Percentiles rank a stretch among this genome's conserved stretches.
phyloP scores from a whole-genome alignment of 176 grass and related monocot genomes.

The Dactylis glomerata region DNA sequence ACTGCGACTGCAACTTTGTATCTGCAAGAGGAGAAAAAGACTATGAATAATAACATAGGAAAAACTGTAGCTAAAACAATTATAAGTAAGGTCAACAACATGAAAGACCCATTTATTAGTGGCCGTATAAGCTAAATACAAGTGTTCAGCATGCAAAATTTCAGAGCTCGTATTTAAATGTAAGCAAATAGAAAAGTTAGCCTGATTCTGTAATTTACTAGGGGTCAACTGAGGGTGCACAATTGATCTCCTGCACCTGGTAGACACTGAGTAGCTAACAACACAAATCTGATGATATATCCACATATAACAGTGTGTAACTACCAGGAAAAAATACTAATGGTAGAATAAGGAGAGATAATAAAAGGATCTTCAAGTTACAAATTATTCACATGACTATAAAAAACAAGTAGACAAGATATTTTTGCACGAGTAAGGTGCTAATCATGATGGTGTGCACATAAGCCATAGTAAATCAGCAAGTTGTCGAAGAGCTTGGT shows the following conservation, averaged over 20 bases:
- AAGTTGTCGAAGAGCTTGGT: not conserved
- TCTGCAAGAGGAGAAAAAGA: constrained; percentile 41
- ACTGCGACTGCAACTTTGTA: constrained; percentile 82
- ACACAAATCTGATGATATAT: not conserved
- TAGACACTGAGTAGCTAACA: not conserved
- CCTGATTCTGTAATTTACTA: not conserved
- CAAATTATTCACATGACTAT: not conserved
- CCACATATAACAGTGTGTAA: constrained; percentile 2
- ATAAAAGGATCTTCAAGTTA: constrained; percentile 18
- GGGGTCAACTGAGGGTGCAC: not conserved
- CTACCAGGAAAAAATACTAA: not conserved
- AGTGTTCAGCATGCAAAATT: not conserved
- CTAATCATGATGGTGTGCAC: not conserved
- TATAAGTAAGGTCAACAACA: not conserved
- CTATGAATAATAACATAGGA: not conserved
- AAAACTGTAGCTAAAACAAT: constrained; percentile 12
- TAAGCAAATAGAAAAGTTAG: not conserved
- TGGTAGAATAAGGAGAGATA: not conserved
- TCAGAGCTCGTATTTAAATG: not conserved
- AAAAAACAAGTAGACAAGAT: not conserved
- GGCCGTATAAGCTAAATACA: not conserved
- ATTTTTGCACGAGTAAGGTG: not conserved
- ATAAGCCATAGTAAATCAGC: not conserved
- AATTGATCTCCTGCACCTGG: not conserved
- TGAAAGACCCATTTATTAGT: constrained; percentile 3